Percentiles rank a stretch among this genome's conserved stretches.
Conservation (phyloP, 495 filamentous ascomycete species). For the Penicillium desertorum region DNA sequence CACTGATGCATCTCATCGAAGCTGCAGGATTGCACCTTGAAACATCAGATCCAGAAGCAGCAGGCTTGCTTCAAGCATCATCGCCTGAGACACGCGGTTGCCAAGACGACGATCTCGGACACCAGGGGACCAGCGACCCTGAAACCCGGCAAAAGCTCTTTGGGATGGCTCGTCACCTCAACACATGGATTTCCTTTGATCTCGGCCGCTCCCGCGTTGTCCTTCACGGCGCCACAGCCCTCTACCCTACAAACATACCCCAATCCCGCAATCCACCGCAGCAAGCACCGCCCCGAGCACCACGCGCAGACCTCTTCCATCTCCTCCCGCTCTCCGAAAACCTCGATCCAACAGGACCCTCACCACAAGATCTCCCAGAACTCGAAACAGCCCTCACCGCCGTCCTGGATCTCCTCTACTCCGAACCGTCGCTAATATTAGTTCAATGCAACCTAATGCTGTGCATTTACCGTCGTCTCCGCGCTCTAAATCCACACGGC, state of each 20-base stretch:
- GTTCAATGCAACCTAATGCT: conserved; percentile 54
- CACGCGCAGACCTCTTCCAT: conserved; percentile 37
- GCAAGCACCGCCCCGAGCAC: conserved; percentile 14
- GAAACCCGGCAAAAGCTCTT: conserved; percentile 47
- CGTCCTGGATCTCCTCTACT: conserved; percentile 40
- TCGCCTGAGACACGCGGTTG: conserved; percentile 18
- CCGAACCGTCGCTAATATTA: conserved; percentile 39
- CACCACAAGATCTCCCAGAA: conserved; percentile 33
- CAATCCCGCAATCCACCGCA: conserved; percentile 23
- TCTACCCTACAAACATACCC: conserved; percentile 20
- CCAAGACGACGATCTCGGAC: conserved; percentile 6
- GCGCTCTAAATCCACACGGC: conserved; percentile 41
- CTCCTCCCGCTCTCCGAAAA: conserved; percentile 48
- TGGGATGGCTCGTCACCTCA: conserved; percentile 52
- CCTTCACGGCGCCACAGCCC: conserved; percentile 42
- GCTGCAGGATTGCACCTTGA: conserved; percentile 53
- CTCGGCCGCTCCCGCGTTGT: conserved; percentile 52
- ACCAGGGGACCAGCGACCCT: conserved; percentile 24
- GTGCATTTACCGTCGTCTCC: conserved; percentile 52
- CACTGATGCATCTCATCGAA: conserved; percentile 55
- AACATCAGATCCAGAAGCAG: conserved; percentile 22
- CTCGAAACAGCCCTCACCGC: conserved; percentile 40
- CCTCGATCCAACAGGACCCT: conserved; percentile 41
- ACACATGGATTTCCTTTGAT: conserved; percentile 54
- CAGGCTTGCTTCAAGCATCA: conserved; percentile 13